These are phyloP conservation scores for Brassica rapa DNA, from an alignment of 345 rosid species.

Conservation along the genomic window DNA sequence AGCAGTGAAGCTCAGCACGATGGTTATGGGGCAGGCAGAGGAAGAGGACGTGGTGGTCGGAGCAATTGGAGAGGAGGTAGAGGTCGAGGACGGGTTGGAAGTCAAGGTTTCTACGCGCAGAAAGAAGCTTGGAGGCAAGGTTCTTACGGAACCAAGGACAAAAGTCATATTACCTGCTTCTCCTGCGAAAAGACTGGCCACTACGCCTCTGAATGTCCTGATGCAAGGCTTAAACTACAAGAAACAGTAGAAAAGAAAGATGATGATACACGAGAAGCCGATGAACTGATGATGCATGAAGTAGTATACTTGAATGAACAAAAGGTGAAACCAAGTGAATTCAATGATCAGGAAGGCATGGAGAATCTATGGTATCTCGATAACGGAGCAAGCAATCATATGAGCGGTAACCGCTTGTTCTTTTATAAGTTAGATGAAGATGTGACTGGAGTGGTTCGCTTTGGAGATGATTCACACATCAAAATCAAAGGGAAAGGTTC, in stretches of 20 bases:
- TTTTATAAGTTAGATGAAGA: not conserved
- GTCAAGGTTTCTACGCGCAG: too few relatives aligned
- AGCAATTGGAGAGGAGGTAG: too few relatives aligned
- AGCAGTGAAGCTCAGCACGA: too few relatives aligned
- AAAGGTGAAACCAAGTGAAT: not conserved
- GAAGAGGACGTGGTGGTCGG: too few relatives aligned
- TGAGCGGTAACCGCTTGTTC: not conserved
- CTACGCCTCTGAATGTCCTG: not conserved
- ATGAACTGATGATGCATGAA: not conserved
- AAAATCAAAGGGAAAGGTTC: not conserved
- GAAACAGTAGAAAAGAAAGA: not conserved
- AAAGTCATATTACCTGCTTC: too few relatives aligned
- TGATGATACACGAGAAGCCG: not conserved
- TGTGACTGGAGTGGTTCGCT: not conserved
- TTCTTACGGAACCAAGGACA: too few relatives aligned
- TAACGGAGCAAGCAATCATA: not conserved
- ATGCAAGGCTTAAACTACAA: not conserved
- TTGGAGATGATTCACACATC: not conserved
- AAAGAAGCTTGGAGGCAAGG: too few relatives aligned
- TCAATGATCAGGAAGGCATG: not conserved
- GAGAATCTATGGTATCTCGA: not conserved
- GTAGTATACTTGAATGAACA: not conserved
- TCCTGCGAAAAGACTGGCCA: not conserved
- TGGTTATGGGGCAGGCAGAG: too few relatives aligned
- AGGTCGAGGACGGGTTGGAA: too few relatives aligned